A percentile compares a stretch with the other conserved stretches of the same genome.
phyloP scores from a whole-genome alignment of 192 early-diverging fungal genomes.

The Coemansia asiatica region DNA sequence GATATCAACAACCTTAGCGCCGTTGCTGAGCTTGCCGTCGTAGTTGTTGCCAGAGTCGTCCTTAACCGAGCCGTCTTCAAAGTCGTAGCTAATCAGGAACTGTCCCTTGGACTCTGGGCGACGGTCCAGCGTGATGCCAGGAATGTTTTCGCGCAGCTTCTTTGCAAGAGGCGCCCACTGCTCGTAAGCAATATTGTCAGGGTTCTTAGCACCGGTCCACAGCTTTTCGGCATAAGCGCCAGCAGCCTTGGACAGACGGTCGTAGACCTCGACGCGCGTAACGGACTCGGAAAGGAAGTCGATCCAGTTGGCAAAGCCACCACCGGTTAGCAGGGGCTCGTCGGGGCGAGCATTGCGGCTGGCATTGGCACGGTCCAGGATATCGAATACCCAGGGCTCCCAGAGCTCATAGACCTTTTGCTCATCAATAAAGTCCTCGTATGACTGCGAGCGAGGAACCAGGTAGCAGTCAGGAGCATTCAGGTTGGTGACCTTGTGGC shows the following conservation, averaged over 20 bases:
- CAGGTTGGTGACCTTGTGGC: conserved; percentile 48
- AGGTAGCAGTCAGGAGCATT: conserved; percentile 50
- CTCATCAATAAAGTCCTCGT: conserved; percentile 32
- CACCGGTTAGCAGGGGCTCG: conserved; percentile 42
- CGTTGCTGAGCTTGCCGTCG: conserved; percentile 47
- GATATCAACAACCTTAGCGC: conserved; percentile 36
- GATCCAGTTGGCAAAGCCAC: conserved; percentile 51
- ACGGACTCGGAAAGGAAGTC: conserved; percentile 50
- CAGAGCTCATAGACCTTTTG: conserved; percentile 50
- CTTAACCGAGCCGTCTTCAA: conserved; percentile 38
- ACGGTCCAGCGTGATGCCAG: conserved; percentile 38
- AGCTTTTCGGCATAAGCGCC: conserved; percentile 50
- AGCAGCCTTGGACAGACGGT: conserved; percentile 40
- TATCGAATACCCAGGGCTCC: conserved; percentile 48
- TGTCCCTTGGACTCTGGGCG: conserved; percentile 38
- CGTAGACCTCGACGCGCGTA: conserved; percentile 50
- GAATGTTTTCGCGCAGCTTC: conserved; percentile 55
- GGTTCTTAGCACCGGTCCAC: conserved; percentile 48
- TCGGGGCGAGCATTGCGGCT: conserved; percentile 38
- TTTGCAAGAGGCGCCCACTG: conserved; percentile 45
- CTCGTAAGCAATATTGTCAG: conserved; percentile 33
- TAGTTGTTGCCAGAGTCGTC: conserved; percentile 47
- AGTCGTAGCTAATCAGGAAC: conserved; percentile 43
- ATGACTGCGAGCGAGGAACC: conserved; percentile 47
- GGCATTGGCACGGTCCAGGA: conserved; percentile 38